Base-by-base conservation (phyloP, 305 asterid genomes). In the Stenogyne calaminthoides region DNA sequence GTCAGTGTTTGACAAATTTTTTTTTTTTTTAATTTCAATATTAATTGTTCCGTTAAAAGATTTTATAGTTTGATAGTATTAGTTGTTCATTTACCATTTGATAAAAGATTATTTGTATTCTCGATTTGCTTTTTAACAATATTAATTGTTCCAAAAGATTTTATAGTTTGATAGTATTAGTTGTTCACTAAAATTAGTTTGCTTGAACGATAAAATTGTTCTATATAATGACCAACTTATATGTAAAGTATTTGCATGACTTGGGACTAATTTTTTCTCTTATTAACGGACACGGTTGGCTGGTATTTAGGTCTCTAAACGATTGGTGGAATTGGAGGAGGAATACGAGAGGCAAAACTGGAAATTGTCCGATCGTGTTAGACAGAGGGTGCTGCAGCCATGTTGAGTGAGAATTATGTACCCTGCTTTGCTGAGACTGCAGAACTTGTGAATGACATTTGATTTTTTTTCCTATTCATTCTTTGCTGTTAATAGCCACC, bases 301-400 rank as follows among this genome's bases (percentile, higher is more conserved):
- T 52, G 40, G 29, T 58, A 44, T 25, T 55, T 74, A 91, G 96
- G 96, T 92, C 37, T 88, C 98, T 0, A 88, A 83, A 83, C 78
- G 81, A 63, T 82, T 90, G 88, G 88, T 76, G 77, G 90, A 84
- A 60, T 69, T 87, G 84, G 87, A 79, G 80, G 90, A 83, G 63
- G 90, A 88, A 59, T 89, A 91, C 62, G 96, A 89, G 78, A 87
- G 87, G 72, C 86, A 85, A 75, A 77, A 81, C 0, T 83, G 76
- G 74, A 87, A 83, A 76, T 78, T 76, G 40, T 78, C 84, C 0
- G 88, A 80, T 58, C 80, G 77, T 19, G 71, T 62, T 36, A 88
- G 81, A 78, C 88, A 78, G 79, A 82, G 80, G 74, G 64, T 61
- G 77, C 71, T 74, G 79, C 79, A 82, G 82, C 59, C 84, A 61